Evolutionary conservation across 1,284 basidiomycete species (phyloP).

Genomic region (Moniliella sp.): DNA sequence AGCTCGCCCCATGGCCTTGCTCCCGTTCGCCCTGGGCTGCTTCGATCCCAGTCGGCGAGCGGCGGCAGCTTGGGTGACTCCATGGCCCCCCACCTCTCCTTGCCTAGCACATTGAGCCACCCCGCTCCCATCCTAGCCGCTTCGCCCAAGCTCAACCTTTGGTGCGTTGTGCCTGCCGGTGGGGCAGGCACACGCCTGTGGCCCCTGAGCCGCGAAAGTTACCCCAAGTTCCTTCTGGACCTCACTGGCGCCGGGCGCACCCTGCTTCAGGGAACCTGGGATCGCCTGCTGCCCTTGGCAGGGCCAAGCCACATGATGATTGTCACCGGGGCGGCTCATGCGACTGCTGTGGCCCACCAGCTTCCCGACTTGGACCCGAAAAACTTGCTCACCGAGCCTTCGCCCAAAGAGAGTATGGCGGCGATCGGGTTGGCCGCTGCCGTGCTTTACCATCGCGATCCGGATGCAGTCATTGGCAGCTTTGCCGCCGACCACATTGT

Average conservation of each 20-base stretch:
- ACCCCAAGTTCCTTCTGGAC: slow-evolving; percentile 30
- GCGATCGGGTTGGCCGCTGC: slow-evolving; percentile 31
- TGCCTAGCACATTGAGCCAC: slow-evolving; percentile 7
- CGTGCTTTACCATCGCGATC: slow-evolving; percentile 22
- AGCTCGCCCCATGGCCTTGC: slow-evolving; percentile 12
- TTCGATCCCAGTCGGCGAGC: slow-evolving; percentile 3
- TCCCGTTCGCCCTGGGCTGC: slow-evolving; percentile 6
- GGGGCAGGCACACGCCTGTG: slow-evolving; percentile 30
- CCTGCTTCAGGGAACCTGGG: slow-evolving; percentile 27
- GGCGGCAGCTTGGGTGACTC: not conserved
- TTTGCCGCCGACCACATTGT: slow-evolving; percentile 34
- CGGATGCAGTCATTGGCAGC: slow-evolving; percentile 28
- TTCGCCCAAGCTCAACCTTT: slow-evolving; percentile 24
- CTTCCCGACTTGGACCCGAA: slow-evolving; percentile 13
- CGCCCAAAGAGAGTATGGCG: slow-evolving; percentile 29
- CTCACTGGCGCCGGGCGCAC: slow-evolving; percentile 23
- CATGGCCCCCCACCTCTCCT: slow-evolving; percentile 3
- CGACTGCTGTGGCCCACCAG: slow-evolving; percentile 17
- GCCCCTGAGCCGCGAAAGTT: slow-evolving; percentile 24
- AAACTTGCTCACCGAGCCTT: slow-evolving; percentile 28
- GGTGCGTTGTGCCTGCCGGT: slow-evolving; percentile 11
- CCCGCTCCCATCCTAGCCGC: slow-evolving; percentile 14
- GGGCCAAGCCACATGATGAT: slow-evolving; percentile 20
- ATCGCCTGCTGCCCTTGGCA: slow-evolving; percentile 20
- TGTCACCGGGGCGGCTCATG: slow-evolving; percentile 23